phyloP scores from a whole-genome alignment of 331 rosid species.

The Phaseolus coccineus region DNA sequence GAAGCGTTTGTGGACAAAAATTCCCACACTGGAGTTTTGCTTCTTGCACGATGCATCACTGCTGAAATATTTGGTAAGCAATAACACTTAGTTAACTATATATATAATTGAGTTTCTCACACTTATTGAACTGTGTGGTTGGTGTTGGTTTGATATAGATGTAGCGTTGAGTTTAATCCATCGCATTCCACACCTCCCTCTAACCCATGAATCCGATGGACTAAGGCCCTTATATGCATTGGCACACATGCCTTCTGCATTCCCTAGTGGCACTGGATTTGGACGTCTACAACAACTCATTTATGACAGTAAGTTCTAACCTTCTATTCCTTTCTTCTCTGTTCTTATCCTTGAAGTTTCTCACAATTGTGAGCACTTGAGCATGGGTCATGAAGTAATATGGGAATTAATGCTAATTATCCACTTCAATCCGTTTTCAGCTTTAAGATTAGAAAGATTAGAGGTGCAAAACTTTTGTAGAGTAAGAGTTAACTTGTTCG shows the following conservation, averaged over 20 bases:
- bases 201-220: background rate
- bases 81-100: background rate
- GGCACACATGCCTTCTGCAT: constrained; percentile 29
- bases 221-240: constrained; percentile 26
- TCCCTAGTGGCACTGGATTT: constrained; percentile 16
- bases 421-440: background rate
- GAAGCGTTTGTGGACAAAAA: too few relatives aligned
- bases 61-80: too few relatives aligned
- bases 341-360: too few relatives aligned
- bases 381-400: too few relatives aligned
- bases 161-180: constrained; percentile 28
- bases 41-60: too few relatives aligned
- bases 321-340: background rate
- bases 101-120: background rate
- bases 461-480: too few relatives aligned
- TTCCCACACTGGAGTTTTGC: too few relatives aligned
- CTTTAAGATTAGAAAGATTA: background rate
- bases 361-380: too few relatives aligned
- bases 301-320: background rate
- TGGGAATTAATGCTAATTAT: background rate
- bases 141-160: background rate
- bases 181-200: background rate
- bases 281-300: background rate
- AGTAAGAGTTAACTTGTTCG: too few relatives aligned
- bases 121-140: background rate